Evolutionary conservation across 2,329 filamentous ascomycete genomes (phyloP).

Genomic region (Dendryphion nanum): DNA sequence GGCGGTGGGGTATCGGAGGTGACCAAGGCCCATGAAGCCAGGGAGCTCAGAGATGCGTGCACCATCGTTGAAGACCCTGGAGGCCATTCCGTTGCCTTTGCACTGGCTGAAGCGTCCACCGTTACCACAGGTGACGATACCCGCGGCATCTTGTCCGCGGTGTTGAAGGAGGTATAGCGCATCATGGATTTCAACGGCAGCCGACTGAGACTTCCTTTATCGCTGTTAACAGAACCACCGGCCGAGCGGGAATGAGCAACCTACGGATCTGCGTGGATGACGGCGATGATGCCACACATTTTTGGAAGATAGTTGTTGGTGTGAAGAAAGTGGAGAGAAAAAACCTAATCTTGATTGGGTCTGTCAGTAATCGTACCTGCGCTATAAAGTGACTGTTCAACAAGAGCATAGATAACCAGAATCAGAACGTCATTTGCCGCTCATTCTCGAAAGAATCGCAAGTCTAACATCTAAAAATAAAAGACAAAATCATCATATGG

Average conservation of each 20-base stretch:
- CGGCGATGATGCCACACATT: conserved; percentile 54
- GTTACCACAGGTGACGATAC: conserved; percentile 72
- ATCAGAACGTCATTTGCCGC: conserved; percentile 39
- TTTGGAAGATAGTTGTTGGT: no score
- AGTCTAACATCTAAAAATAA: conserved; percentile 41
- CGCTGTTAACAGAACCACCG: conserved; percentile 7
- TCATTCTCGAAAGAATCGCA: conserved; percentile 34
- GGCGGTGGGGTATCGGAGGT: conserved; percentile 86
- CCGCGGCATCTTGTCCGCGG: conserved; percentile 83
- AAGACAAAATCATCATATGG: conserved; percentile 36
- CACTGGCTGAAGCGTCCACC: conserved; percentile 83
- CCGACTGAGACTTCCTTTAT: conserved; percentile 32
- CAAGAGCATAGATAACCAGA: conserved; percentile 7
- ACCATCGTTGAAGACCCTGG: conserved; percentile 81
- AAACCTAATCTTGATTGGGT: no score
- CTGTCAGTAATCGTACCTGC: no score
- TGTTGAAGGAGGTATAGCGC: conserved; percentile 46
- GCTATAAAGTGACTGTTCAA: no score
- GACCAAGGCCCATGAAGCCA: conserved; percentile 82
- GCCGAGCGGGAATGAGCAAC: conserved; percentile 8
- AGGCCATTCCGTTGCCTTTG: conserved; percentile 87
- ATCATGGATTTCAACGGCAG: conserved; percentile 46
- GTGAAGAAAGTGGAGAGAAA: no score
- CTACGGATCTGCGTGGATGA: conserved; percentile 46
- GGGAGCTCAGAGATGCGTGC: conserved; percentile 70